These are phyloP conservation scores for Lactarius quietus DNA, from an alignment of 768 basidiomycete species.

Conservation along the genomic window DNA sequence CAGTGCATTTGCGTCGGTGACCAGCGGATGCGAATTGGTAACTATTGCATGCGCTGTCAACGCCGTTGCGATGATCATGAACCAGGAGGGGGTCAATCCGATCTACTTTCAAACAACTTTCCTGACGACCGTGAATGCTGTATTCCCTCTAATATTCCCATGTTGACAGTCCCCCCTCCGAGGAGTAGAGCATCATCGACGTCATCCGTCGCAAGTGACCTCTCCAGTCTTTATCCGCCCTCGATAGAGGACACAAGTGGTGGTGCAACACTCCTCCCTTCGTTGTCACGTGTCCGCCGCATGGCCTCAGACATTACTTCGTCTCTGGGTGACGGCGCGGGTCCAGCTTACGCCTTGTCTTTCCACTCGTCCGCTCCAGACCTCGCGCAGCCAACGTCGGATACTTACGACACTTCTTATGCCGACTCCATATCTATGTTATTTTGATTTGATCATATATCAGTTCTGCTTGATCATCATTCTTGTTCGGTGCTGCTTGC, in stretches of 20 bases:
- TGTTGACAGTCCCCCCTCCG: conserved; percentile 18
- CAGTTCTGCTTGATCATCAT: conserved; percentile 5
- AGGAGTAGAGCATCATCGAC: conserved; percentile 26
- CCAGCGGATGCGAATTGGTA: conserved; percentile 10
- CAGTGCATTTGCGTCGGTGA: conserved; percentile 16
- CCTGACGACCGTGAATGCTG: conserved; percentile 8
- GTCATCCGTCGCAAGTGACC: conserved; percentile 22
- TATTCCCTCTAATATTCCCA: conserved; percentile 8
- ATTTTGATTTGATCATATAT: conserved; percentile 13
- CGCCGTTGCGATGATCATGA: conserved; percentile 20
- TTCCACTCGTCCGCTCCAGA: conserved; percentile 12
- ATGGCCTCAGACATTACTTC: conserved; percentile 3
- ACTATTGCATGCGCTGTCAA: conserved; percentile 23
- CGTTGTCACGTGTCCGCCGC: conserved; percentile 20
- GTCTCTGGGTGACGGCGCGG: conserved; percentile 8
- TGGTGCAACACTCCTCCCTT: neutral
- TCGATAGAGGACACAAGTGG: conserved; percentile 20
- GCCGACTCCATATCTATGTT: conserved; percentile 16
- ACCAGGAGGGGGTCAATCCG: conserved; percentile 8
- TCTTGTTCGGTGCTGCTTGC: conserved; percentile 18
- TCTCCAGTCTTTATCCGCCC: conserved; percentile 19
- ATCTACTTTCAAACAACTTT: conserved; percentile 6
- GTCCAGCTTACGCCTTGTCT: conserved; percentile 5
- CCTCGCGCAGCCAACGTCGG: conserved; percentile 12
- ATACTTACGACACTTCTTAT: conserved; percentile 20